Conservation (phyloP, 345 rosid genomes). For the Eucalyptus leucophloia region DNA sequence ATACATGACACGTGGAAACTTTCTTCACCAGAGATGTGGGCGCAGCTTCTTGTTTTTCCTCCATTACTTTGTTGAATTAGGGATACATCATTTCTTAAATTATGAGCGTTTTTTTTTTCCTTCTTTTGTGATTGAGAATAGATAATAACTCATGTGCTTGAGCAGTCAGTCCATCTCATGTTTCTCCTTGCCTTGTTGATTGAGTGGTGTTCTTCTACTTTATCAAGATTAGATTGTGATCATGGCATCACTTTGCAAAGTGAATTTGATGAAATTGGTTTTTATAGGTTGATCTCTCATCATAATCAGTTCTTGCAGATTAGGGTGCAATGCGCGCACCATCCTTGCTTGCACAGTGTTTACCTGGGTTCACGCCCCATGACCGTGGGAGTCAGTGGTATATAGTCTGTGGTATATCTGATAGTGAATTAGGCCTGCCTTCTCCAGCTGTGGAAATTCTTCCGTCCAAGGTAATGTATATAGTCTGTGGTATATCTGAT, state of each 20-base stretch:
- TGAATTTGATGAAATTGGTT: background rate
- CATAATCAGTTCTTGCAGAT: background rate
- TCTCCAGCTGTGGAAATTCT: slow-evolving; percentile 90
- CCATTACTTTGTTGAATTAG: background rate
- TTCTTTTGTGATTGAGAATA: too few relatives aligned
- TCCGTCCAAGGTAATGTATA: slow-evolving; percentile 54
- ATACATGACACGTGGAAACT: too few relatives aligned
- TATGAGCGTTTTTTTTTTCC: too few relatives aligned
- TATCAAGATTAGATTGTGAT: background rate
- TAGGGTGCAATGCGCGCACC: slow-evolving; percentile 63
- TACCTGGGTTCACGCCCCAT: slow-evolving; percentile 71
- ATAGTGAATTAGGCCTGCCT: slow-evolving; percentile 53
- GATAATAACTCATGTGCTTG: too few relatives aligned
- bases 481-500: background rate
- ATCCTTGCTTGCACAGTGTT: slow-evolving; percentile 80
- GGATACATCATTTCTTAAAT: background rate
- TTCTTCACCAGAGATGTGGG: too few relatives aligned
- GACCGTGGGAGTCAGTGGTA: slow-evolving; percentile 47
- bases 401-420: too few relatives aligned
- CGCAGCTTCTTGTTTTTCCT: too few relatives aligned
- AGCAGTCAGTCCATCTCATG: too few relatives aligned
- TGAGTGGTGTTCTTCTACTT: too few relatives aligned
- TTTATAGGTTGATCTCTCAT: background rate
- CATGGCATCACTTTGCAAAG: background rate
- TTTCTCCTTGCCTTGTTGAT: too few relatives aligned